phyloP scores from a whole-genome alignment of 1,284 basidiomycete species.

The Grifola frondosa region DNA sequence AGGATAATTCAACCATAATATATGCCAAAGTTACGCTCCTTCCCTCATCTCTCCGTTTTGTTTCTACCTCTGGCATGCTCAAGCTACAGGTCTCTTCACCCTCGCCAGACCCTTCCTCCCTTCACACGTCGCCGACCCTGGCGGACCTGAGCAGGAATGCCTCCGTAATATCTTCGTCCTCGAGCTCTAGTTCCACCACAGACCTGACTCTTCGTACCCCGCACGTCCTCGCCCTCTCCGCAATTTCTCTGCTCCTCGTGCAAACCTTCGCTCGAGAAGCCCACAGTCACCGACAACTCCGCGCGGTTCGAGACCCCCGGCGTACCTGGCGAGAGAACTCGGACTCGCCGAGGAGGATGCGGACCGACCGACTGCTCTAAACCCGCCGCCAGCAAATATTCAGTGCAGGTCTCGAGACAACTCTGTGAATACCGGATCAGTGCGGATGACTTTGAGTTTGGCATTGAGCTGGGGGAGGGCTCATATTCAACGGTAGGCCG shows the following conservation, averaged over 20 bases:
- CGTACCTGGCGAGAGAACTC: constrained; percentile 61
- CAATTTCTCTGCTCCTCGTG: constrained; percentile 61
- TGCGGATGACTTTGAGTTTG: constrained; percentile 69
- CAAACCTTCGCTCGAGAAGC: constrained; percentile 44
- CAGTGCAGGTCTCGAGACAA: constrained; percentile 45
- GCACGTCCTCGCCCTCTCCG: constrained; percentile 59
- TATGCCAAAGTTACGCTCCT: constrained; percentile 17
- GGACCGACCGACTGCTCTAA: constrained; percentile 26
- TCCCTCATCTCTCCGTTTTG: constrained; percentile 14
- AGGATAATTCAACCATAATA: too few relatives aligned
- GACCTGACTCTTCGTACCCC: constrained; percentile 41
- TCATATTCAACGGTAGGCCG: constrained; percentile 73
- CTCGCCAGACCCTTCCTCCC: constrained; percentile 36
- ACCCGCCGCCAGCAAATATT: constrained; percentile 31
- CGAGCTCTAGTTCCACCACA: constrained; percentile 54
- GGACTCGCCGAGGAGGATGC: constrained; percentile 42
- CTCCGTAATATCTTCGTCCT: constrained; percentile 70
- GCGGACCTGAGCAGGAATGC: constrained; percentile 73
- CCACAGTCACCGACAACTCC: constrained; percentile 50
- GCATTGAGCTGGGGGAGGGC: constrained; percentile 71
- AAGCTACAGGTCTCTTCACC: constrained; percentile 39
- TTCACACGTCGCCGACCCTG: constrained; percentile 40
- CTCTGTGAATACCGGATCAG: constrained; percentile 44
- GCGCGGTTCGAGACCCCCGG: constrained; percentile 47
- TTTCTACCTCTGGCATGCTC: constrained; percentile 37